Conservation (phyloP, 2,329 filamentous ascomycete species). For the Sarocladiaceae sp. region DNA sequence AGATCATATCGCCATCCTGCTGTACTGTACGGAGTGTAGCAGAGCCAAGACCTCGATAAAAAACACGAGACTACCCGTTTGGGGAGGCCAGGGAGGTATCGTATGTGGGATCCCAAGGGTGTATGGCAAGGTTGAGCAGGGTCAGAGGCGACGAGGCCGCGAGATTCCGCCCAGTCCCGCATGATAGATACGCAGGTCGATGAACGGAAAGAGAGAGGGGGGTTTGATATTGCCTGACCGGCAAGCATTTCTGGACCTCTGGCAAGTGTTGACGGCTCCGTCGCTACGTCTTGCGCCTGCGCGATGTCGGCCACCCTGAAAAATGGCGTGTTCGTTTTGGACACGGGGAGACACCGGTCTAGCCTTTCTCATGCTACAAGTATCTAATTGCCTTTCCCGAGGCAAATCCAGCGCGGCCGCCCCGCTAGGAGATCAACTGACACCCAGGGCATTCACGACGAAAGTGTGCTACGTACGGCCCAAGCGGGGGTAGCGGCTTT, state of each 20-base stretch:
- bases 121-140: neutral
- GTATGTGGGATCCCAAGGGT: neutral
- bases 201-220: neutral
- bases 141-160: neutral
- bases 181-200: neutral
- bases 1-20: neutral
- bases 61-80: constrained; percentile 8
- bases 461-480: too few species aligned
- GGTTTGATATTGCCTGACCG: neutral
- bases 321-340: too few species aligned
- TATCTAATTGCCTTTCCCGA: neutral
- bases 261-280: too few species aligned
- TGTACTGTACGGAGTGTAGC: neutral
- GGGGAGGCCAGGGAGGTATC: neutral
- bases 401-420: neutral
- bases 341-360: too few species aligned
- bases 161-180: neutral
- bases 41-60: constrained; percentile 4
- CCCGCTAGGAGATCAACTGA: too few species aligned
- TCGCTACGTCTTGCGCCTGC: too few species aligned
- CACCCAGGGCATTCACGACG: too few species aligned
- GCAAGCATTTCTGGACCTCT: too few species aligned
- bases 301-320: too few species aligned
- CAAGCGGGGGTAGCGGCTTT: too few species aligned
- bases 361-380: too few species aligned